phyloP scores from a whole-genome alignment of 768 basidiomycete species.

The Trametes meyenii region DNA sequence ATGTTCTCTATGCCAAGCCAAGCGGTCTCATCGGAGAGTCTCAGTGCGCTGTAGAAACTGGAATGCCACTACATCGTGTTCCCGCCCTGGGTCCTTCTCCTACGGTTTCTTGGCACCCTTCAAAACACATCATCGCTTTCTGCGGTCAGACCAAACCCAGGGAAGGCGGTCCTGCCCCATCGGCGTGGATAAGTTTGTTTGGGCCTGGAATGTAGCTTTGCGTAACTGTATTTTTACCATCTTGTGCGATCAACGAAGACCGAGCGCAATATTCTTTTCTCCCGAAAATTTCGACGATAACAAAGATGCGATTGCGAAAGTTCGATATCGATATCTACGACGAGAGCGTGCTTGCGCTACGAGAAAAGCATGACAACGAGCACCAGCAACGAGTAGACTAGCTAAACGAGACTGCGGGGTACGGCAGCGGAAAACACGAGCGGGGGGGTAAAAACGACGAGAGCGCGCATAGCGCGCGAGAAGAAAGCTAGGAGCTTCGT shows the following conservation, averaged over 20 bases:
- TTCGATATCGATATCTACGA: conserved; percentile 14
- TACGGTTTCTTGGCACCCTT: conserved; percentile 82
- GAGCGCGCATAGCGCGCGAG: conserved; percentile 19
- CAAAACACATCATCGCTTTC: conserved; percentile 78
- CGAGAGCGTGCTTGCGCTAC: conserved; percentile 21
- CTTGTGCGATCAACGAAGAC: not conserved
- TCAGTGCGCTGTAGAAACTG: conserved; percentile 81
- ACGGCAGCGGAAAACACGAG: conserved; percentile 16
- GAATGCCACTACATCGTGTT: conserved; percentile 73
- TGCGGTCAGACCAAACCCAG: conserved; percentile 73
- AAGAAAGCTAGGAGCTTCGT: conserved; percentile 19
- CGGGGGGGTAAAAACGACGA: not conserved
- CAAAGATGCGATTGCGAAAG: conserved; percentile 7
- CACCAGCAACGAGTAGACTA: conserved; percentile 22
- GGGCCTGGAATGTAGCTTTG: conserved; percentile 42
- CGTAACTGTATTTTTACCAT: not conserved
- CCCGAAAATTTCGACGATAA: not conserved
- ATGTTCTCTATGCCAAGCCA: not conserved
- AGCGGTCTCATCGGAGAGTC: not conserved
- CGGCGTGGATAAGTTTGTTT: conserved; percentile 74
- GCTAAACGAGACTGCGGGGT: conserved; percentile 20
- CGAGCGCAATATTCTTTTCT: not conserved
- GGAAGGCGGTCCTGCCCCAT: conserved; percentile 66
- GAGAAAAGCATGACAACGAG: conserved; percentile 11
- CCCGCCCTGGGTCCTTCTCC: conserved; percentile 72